phyloP scores from a whole-genome alignment of 2,329 filamentous ascomycete species.

The Basipetospora sp. region DNA sequence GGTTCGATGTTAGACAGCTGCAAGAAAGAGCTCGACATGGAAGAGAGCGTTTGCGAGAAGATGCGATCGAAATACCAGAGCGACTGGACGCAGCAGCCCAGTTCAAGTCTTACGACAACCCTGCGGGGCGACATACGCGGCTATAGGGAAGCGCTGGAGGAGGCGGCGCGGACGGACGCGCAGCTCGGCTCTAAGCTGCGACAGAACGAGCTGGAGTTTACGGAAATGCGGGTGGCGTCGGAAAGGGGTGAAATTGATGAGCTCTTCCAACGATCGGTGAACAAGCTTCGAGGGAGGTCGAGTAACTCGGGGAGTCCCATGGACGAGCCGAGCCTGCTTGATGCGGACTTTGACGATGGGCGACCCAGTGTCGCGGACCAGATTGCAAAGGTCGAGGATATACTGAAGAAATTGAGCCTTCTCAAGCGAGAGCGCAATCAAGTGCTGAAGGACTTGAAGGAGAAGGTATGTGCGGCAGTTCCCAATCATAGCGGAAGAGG shows the following conservation, averaged over 20 bases:
- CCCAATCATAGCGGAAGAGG: too few species aligned
- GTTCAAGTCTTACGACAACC: constrained; percentile 74
- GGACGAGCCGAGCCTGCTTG: constrained; percentile 65
- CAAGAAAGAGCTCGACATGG: constrained; percentile 82
- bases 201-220: constrained; percentile 77
- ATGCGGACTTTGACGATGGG: constrained; percentile 74
- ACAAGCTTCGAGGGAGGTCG: constrained; percentile 55
- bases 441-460: constrained; percentile 90
- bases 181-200: constrained; percentile 71
- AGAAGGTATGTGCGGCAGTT: constrained; percentile 52
- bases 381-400: constrained; percentile 74
- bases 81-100: constrained; percentile 96
- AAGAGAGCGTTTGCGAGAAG: constrained; percentile 96
- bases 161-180: constrained; percentile 72
- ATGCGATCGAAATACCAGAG: constrained; percentile 94
- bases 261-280: constrained; percentile 74
- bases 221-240: constrained; percentile 84
- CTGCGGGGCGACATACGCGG: constrained; percentile 73
- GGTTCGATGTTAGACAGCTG: constrained; percentile 60
- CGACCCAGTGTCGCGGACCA: constrained; percentile 74
- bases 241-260: constrained; percentile 76
- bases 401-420: constrained; percentile 78
- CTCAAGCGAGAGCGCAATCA: constrained; percentile 85
- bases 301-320: constrained; percentile 47
- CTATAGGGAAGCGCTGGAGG: constrained; percentile 77